Evolutionary conservation across 2,329 filamentous ascomycete genomes (phyloP).

Genomic region (Penicillium concentricum): DNA sequence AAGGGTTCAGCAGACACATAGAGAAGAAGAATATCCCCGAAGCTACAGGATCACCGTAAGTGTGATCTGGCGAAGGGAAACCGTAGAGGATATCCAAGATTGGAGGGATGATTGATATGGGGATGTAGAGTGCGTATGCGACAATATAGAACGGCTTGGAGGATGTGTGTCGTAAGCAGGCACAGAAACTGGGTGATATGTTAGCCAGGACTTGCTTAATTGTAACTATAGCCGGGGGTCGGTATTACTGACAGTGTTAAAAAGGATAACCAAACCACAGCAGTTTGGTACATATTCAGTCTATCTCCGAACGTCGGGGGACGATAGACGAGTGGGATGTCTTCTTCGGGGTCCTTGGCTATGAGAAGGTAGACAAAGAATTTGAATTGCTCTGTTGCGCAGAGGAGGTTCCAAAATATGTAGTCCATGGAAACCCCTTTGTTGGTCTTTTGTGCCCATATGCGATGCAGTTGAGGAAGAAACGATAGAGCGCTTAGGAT

Average conservation of each 20-base stretch:
- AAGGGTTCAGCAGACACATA: not conserved
- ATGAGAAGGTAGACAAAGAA: not conserved
- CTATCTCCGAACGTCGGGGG: not conserved
- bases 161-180: not conserved
- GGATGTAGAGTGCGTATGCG: not conserved
- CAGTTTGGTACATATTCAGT: slow-evolving; percentile 1
- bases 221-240: not conserved
- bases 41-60: not conserved
- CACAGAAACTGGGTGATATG: not conserved
- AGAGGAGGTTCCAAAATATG: slow-evolving; percentile 1
- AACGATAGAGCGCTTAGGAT: not conserved
- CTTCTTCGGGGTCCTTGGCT: not conserved
- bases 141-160: not conserved
- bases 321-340: not conserved
- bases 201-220: not conserved
- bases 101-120: not conserved
- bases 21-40: not conserved
- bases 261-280: not conserved
- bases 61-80: not conserved
- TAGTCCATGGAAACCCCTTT: slow-evolving; percentile 1
- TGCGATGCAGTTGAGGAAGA: slow-evolving; percentile 1
- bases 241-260: not conserved
- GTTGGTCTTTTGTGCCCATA: not conserved
- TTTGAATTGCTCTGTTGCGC: not conserved
- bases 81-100: not conserved